Evolutionary conservation across 257 asterid species (phyloP), one percentile per base, ranked within the genome.

Genomic region (Penstemon eatonii): DNA sequence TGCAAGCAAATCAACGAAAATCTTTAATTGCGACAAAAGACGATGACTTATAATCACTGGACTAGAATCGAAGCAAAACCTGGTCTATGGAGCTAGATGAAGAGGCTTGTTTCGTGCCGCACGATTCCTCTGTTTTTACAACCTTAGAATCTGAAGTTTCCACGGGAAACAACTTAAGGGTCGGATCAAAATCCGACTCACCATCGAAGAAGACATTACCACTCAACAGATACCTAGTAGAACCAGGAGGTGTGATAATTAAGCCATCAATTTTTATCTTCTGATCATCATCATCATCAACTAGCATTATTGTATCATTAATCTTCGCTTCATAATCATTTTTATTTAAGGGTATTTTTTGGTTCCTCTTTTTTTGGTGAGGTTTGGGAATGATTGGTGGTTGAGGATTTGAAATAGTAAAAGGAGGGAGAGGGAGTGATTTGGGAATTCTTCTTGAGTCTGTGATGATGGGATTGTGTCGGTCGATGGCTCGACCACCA

Each of bases 221-320:
- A 68, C 88, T 79, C 84, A 92, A 53, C 73, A 88, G 62, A 41
- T 85, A 86, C 57, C 97, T 69, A 1, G 92, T 80, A 0, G 97
- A 93, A 5, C 89, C 90, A 4, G 88, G 88, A 2, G 98, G 98
- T 40, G 87, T 90, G 8, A 89, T 82, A 60, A 25, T 25, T 25
- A 89, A 84, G 13, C 64, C 90, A 42, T 82, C 77, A 0, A 89
- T 25, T 25, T 25, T 25, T 25, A 25, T 25, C 33, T 25, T 25
- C 33, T 25, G 33, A 25, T 25, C 33, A 25, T 25, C 33, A 25
- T 25, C 33, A 25, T 25, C 33, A 25, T 25, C 33, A 25, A 1
- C 33, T 25, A 25, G 33, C 33, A 1, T 25, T 25, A 25, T 25
- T 25, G 33, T 68, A 44, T 66, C 74, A 61, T 37, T 71, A 50